Conservation (phyloP, 169 alveolate species). For the Plasmodium cynomolgi region DNA sequence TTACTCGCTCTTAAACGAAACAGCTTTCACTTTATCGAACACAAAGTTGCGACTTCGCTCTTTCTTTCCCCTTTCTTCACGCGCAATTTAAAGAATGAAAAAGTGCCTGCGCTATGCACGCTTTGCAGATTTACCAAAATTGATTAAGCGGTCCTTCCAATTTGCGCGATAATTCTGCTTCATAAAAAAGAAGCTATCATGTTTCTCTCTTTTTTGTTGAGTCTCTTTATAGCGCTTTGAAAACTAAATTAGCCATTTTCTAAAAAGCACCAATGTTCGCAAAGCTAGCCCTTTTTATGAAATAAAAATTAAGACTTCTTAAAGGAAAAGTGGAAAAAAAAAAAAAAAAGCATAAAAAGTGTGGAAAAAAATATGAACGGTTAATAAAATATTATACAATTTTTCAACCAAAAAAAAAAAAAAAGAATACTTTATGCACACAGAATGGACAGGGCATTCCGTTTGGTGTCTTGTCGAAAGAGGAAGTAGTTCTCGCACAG, state of each 20-base stretch:
- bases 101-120: background rate
- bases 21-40: background rate
- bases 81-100: background rate
- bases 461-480: background rate
- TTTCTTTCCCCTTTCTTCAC: background rate
- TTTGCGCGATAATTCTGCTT: background rate
- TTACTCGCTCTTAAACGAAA: background rate
- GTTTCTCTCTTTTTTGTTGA: background rate
- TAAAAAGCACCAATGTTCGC: background rate
- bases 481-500: background rate
- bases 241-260: background rate
- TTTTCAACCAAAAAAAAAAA: background rate
- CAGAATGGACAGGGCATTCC: background rate
- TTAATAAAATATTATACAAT: background rate
- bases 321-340: background rate
- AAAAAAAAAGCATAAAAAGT: background rate
- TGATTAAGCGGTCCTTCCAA: background rate
- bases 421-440: background rate
- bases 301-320: conserved; percentile 11
- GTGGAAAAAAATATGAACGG: background rate
- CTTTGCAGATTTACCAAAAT: background rate
- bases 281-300: background rate
- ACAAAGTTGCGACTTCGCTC: background rate
- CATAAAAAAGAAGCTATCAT: background rate
- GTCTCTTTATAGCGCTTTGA: background rate